Evolutionary conservation across 192 early-diverging fungal species (phyloP).

Genomic region (Backusella mclennaniae): DNA sequence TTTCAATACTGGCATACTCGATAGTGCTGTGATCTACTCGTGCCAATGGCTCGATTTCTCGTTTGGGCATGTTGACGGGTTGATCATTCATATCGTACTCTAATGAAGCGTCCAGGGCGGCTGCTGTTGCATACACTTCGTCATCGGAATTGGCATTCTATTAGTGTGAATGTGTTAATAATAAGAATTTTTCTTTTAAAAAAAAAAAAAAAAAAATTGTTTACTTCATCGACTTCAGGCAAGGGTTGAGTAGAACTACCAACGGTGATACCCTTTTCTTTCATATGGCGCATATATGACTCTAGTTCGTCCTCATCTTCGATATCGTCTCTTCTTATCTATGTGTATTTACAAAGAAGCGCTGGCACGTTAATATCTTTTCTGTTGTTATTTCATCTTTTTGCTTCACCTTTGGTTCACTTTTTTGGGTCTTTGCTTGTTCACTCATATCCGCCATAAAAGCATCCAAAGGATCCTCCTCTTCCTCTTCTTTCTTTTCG

Average conservation of each 20-base stretch:
- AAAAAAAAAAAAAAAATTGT: slow-evolving; percentile 1
- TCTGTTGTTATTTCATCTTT: slow-evolving; percentile 20
- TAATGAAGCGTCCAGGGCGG: slow-evolving; percentile 56
- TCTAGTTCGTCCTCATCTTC: slow-evolving; percentile 81
- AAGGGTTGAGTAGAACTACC: slow-evolving; percentile 51
- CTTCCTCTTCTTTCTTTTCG: slow-evolving; percentile 29
- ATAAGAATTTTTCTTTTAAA: slow-evolving; percentile 14
- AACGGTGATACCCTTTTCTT: slow-evolving; percentile 67
- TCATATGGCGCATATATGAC: slow-evolving; percentile 73
- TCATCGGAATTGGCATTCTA: slow-evolving; percentile 70
- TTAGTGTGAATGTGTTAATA: neutral
- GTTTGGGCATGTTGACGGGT: slow-evolving; percentile 40
- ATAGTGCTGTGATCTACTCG: slow-evolving; percentile 66
- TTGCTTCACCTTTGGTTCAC: slow-evolving; percentile 41
- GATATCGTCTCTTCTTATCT: slow-evolving; percentile 60
- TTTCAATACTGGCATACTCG: slow-evolving; percentile 68
- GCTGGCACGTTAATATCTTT: slow-evolving; percentile 13
- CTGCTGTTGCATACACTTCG: slow-evolving; percentile 81
- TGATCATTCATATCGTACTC: slow-evolving; percentile 38
- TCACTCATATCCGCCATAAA: slow-evolving; percentile 77
- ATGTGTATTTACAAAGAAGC: neutral
- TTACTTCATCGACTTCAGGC: slow-evolving; percentile 45
- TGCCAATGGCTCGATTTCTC: slow-evolving; percentile 58
- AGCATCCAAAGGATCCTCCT: slow-evolving; percentile 78
- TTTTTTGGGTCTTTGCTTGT: slow-evolving; percentile 45